phyloP scores from a whole-genome alignment of 176 grass and related monocot genomes.

The barley (Hordeum vulgare) region DNA sequence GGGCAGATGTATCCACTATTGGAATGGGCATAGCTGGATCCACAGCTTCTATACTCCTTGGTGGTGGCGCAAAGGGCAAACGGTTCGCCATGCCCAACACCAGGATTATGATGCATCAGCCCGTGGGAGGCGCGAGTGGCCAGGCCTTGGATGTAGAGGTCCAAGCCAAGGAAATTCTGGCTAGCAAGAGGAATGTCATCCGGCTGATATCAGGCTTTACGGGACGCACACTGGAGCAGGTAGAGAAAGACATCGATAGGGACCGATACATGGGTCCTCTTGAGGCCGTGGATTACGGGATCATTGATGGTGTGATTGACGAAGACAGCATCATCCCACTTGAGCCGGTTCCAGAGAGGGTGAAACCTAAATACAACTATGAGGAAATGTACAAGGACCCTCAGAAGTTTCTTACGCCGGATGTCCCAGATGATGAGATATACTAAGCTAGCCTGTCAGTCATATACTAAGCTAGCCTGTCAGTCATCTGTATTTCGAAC shows the following conservation, averaged over 20 bases:
- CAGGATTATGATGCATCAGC: slow-evolving; percentile 92
- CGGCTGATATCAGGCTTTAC: slow-evolving; percentile 58
- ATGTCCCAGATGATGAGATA: slow-evolving; percentile 87
- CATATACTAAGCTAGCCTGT: slow-evolving; percentile 34
- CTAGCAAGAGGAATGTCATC: slow-evolving; percentile 75
- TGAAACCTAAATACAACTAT: slow-evolving; percentile 57
- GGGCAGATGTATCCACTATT: slow-evolving; percentile 78
- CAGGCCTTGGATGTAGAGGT: slow-evolving; percentile 62
- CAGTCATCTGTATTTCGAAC: background rate
- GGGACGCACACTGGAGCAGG: slow-evolving; percentile 49
- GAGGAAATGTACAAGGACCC: slow-evolving; percentile 67
- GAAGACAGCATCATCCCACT: slow-evolving; percentile 67
- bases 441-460: slow-evolving; percentile 31
- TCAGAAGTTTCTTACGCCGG: slow-evolving; percentile 62
- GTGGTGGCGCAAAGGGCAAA: slow-evolving; percentile 81
- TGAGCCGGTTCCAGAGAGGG: slow-evolving; percentile 45
- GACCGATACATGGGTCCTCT: slow-evolving; percentile 88
- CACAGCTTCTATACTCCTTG: slow-evolving; percentile 82
- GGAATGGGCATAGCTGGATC: slow-evolving; percentile 76
- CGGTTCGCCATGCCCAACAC: slow-evolving; percentile 97
- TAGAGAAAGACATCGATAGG: slow-evolving; percentile 86
- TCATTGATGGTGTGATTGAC: slow-evolving; percentile 83
- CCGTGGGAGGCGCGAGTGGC: slow-evolving; percentile 72
- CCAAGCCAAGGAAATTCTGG: slow-evolving; percentile 76
- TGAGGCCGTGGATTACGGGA: slow-evolving; percentile 83